Evolutionary conservation across 2,329 filamentous ascomycete species (phyloP), one percentile per base, ranked within the genome.

Genomic region (Pleoardoris graminearum): DNA sequence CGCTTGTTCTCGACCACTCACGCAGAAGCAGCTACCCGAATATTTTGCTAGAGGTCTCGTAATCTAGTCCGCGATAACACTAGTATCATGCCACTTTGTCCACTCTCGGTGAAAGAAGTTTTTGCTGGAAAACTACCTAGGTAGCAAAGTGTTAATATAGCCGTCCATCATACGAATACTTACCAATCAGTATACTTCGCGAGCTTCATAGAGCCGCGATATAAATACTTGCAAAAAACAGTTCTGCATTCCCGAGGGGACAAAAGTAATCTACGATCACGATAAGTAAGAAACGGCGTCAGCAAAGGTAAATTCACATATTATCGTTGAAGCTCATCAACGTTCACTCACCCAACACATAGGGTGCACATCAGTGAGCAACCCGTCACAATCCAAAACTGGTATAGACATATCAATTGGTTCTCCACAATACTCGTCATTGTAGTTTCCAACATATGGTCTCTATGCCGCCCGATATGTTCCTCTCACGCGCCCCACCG

Each of bases 331-430:
- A 21, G n/a, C 6, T n/a, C 3, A 7, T 21, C 3, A 19, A 37
- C 21, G 7, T 17, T 7, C 29, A 5, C 32, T 25, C 7, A 35
- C 43, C 3, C 7, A n/a, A 93, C 92, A 77, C 81, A 85, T 12
- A 94, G 93, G 77, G 81, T 86, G 68, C 90, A 94, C 75, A 92
- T 94, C 74, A 84, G 89, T 59, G 89, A 93, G 54, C 82, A 83
- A 59, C 86, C 88, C 56, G 87, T 94, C 22, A 54, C 52, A 16
- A 14, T 54, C 75, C 76, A 79, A 61, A 96, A 96, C 79, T 93
- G 89, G 89, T 85, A 91, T 77, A 87, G 91, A 76, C 91, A 96
- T 70, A 83, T 96, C 78, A 91, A 96, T 81, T 96, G 91, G 91
- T 82, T 96, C 61, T 96, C 94, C 75, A 86, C 89, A 51, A 83